Base-by-base conservation (phyloP, 129 eudicot species). In the Sambucus nigra region DNA sequence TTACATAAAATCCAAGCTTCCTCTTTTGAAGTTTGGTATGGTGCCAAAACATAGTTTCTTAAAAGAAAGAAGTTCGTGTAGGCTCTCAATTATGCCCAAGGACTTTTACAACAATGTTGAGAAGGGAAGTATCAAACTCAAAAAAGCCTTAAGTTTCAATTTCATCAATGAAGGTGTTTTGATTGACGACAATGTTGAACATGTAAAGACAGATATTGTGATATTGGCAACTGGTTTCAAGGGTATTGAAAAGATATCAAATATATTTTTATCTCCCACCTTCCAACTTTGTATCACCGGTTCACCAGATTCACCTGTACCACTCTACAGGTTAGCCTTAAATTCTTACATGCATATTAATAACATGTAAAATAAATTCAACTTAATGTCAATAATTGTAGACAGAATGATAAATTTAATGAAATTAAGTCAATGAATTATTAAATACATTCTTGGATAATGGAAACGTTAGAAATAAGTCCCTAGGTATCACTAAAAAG, bases 151-250 rank as follows among this genome's bases (percentile, higher is more conserved):
- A 16, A 18, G 21, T 18, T 65, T 63, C 47, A 41, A 66, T 32
- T 80, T 84, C 48, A 48, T 51, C 32, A 71, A 71, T 48, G 68
- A 79, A n/a, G 96, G 96, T 15, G 38, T 87, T 40, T 28, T 60
- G n/a, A 38, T 57, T 16, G 63, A 67, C 14, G 79, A 59, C 10
- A 65, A 75, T 32, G 50, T 17, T 15, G 51, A 57, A 2, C 53
- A 55, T 0, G 11, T 82, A 41, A 73, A 67, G 54, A 61, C 76
- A 2, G 95, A 86, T 24, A 6, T 75, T 2, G 87, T 86, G 21
- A 75, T 87, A 26, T 53, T 75, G 21, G 87, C 87, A 7, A 86
- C 95, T 11, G 95, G 95, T 38, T 86, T 71, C 23, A 73, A 53
- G 10, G 84, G 85, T 25, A 65, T 22, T 26, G 70, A 64, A 22